phyloP scores from a whole-genome alignment of 1,284 basidiomycete species.

The Ganoderma leucocontextum region DNA sequence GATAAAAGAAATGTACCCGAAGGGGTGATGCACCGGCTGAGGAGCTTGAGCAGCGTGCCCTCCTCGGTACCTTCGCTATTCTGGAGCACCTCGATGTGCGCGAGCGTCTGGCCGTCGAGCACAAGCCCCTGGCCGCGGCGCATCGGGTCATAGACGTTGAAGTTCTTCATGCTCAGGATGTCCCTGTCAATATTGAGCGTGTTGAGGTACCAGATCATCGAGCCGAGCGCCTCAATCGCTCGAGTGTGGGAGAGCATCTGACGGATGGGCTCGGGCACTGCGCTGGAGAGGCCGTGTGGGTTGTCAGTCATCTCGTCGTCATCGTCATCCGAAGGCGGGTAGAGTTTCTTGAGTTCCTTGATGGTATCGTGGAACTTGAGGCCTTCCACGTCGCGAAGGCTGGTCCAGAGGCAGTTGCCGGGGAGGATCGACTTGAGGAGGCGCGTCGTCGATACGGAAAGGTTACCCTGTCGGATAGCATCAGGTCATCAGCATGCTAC shows the following conservation, averaged over 20 bases:
- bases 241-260: constrained; percentile 70
- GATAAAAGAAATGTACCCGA: constrained; percentile 67
- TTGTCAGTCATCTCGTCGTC: constrained; percentile 56
- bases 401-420: constrained; percentile 86
- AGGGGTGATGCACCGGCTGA: constrained; percentile 89
- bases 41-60: constrained; percentile 84
- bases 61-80: constrained; percentile 94
- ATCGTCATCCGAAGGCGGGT: constrained; percentile 52
- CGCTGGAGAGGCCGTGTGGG: constrained; percentile 49
- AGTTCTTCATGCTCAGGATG: constrained; percentile 92
- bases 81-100: constrained; percentile 90
- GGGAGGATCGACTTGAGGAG: constrained; percentile 85
- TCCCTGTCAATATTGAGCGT: constrained; percentile 95
- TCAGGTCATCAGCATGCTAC: not conserved
- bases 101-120: constrained; percentile 92
- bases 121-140: constrained; percentile 83
- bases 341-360: constrained; percentile 74
- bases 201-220: constrained; percentile 88
- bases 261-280: constrained; percentile 79
- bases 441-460: constrained; percentile 84
- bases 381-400: constrained; percentile 85
- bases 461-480: constrained; percentile 65
- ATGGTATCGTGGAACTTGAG: constrained; percentile 79
- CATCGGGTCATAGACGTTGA: constrained; percentile 97
- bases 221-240: constrained; percentile 86